Evolutionary conservation across 257 asterid genomes (phyloP).

Genomic region (Solanum habrochaites): DNA sequence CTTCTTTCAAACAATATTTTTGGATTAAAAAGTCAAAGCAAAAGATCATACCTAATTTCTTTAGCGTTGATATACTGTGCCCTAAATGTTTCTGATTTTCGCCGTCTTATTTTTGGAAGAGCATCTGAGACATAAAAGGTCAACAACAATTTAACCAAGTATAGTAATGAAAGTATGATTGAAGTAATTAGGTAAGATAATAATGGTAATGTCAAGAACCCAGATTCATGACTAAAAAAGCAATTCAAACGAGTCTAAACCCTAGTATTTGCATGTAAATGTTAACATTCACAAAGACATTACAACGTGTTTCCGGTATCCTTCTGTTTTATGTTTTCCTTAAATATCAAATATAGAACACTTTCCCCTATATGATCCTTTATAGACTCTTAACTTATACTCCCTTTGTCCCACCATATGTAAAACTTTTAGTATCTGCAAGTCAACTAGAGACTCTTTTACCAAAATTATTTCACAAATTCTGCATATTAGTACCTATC

Average conservation of each 20-base stretch:
- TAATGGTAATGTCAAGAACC: neutral
- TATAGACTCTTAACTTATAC: neutral
- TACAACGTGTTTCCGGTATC: neutral
- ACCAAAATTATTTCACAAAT: neutral
- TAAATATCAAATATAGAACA: neutral
- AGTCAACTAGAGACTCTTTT: neutral
- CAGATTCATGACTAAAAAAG: neutral
- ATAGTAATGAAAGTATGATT: neutral
- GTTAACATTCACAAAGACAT: neutral
- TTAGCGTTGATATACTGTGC: conserved; percentile 73
- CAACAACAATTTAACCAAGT: neutral
- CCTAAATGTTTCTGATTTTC: conserved; percentile 89
- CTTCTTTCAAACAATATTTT: neutral
- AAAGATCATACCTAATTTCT: conserved; percentile 56
- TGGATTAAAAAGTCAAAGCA: neutral
- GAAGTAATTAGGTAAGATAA: neutral
- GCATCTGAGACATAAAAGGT: conserved; percentile 31
- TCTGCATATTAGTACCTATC: neutral
- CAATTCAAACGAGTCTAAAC: neutral
- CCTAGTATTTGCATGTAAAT: neutral
- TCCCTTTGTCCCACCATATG: neutral
- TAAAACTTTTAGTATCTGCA: neutral
- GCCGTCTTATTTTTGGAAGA: conserved; percentile 60
- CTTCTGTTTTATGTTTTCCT: neutral
- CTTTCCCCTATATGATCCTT: neutral